phyloP scores from a whole-genome alignment of 2,329 filamentous ascomycete genomes.

The Arthroderma sp. region DNA sequence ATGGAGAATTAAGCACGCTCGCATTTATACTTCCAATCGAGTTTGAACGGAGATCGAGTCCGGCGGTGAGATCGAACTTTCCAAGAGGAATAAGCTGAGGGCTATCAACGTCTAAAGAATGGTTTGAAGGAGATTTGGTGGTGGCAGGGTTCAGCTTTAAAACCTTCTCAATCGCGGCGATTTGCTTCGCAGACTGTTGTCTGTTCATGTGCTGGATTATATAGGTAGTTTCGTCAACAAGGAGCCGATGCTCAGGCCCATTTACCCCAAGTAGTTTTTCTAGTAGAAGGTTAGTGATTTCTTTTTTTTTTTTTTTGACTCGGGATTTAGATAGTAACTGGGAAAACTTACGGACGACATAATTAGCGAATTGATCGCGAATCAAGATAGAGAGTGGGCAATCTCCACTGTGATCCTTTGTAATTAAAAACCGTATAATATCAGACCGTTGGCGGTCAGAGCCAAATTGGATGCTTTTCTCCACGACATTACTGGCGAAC shows the following conservation, averaged over 20 bases:
- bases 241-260: conserved; percentile 43
- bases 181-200: conserved; percentile 43
- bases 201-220: conserved; percentile 51
- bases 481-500: conserved; percentile 92
- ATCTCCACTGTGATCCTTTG: conserved; percentile 49
- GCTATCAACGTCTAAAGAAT: too few species aligned
- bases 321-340: background rate
- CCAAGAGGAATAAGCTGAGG: too few species aligned
- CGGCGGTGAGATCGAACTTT: too few species aligned
- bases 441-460: conserved; percentile 53
- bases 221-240: conserved; percentile 51
- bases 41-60: too few species aligned
- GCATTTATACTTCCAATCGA: too few species aligned
- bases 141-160: conserved; percentile 16
- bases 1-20: too few species aligned
- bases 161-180: conserved; percentile 46
- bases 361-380: conserved; percentile 87
- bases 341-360: conserved; percentile 72
- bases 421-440: conserved; percentile 53
- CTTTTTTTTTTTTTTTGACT: background rate
- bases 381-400: conserved; percentile 64
- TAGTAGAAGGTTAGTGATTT: conserved; percentile 25
- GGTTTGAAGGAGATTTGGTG: conserved; percentile 8
- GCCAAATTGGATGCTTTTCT: conserved; percentile 71
- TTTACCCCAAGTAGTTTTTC: conserved; percentile 65